Conservation (phyloP, 1,139 yeast genomes). For the Yueomyces sp. region DNA sequence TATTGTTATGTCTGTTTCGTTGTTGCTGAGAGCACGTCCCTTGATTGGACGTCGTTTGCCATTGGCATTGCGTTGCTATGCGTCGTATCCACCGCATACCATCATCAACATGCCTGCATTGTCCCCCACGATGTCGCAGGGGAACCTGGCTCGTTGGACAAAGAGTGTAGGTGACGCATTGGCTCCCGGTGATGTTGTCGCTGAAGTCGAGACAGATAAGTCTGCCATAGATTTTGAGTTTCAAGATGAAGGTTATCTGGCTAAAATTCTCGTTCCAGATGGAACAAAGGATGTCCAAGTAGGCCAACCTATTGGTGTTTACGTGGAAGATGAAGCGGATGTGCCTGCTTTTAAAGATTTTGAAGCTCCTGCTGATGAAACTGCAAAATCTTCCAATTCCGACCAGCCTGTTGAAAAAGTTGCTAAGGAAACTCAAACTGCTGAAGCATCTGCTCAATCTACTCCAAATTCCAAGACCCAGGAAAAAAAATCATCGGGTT, state of each 20-base stretch:
- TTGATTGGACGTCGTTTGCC: neutral
- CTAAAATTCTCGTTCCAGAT: constrained; percentile 75
- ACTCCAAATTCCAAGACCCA: constrained; percentile 5
- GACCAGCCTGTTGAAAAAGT: constrained; percentile 2
- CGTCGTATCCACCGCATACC: constrained; percentile 46
- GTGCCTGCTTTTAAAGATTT: constrained; percentile 81
- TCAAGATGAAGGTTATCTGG: constrained; percentile 94
- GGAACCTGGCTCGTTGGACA: constrained; percentile 80
- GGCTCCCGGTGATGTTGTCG: constrained; percentile 84
- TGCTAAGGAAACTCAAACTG: constrained; percentile 9
- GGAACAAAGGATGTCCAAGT: constrained; percentile 88
- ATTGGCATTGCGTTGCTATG: neutral
- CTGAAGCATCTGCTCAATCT: constrained; percentile 4
- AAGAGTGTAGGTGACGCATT: constrained; percentile 81
- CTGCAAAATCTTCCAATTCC: neutral
- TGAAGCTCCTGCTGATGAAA: constrained; percentile 7
- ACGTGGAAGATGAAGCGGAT: constrained; percentile 76
- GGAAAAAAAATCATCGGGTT: neutral
- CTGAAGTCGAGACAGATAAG: constrained; percentile 96
- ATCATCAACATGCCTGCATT: constrained; percentile 70
- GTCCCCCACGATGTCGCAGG: constrained; percentile 97
- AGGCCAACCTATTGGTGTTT: constrained; percentile 92
- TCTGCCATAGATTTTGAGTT: constrained; percentile 98
- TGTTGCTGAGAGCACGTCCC: too few relatives aligned
- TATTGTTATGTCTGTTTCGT: too few relatives aligned